Base-by-base conservation (phyloP, 495 filamentous ascomycete species). In the Lophiostoma macrostomum region DNA sequence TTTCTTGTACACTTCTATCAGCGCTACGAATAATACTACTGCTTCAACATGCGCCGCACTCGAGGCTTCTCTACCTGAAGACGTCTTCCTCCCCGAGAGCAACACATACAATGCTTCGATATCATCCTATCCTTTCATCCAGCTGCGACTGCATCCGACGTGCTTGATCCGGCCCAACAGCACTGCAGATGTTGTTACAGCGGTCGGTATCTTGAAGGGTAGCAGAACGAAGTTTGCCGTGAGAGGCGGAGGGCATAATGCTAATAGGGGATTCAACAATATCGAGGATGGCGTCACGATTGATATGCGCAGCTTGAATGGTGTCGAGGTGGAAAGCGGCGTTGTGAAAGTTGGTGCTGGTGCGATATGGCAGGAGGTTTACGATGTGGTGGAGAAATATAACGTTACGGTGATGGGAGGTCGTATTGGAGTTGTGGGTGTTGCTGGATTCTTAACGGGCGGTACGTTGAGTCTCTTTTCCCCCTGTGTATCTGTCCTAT, bases 361-460 rank as follows among this genome's bases (percentile, higher is more conserved):
- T 1, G 60, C 47, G 10, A 13, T 35, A 22, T 68, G 64, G 67
- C 19, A 11, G 10, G 34, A 66, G 20, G 63, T 69, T 1, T 71
- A 67, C 36, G 14, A 20, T 25, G n/a, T 25, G 8, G 31, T 67
- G 1, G 63, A 60, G 27, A 10, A 41, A 5, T 7, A 37, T 22
- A 28, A 36, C 13, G 10, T 69, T 6, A 11, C 53, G 1, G 57
- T 65, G 19, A 28, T 53, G 13, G 68, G 68, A 1, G 64, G 64
- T 1, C 19, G 68, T 16, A 42, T 53, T 14, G 35, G 40, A 10
- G 29, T 18, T 31, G 57, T 69, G 13, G 68, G 68, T 16, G 61
- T 69, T 6, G 60, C 59, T 5, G 67, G 67, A 0, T 43, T 71
- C 25, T 51, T 53, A 6, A 27, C 58, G 5, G 64, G 67, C 25